Conservation (phyloP, 805 yeast species). For the Priceomyces castillae region DNA sequence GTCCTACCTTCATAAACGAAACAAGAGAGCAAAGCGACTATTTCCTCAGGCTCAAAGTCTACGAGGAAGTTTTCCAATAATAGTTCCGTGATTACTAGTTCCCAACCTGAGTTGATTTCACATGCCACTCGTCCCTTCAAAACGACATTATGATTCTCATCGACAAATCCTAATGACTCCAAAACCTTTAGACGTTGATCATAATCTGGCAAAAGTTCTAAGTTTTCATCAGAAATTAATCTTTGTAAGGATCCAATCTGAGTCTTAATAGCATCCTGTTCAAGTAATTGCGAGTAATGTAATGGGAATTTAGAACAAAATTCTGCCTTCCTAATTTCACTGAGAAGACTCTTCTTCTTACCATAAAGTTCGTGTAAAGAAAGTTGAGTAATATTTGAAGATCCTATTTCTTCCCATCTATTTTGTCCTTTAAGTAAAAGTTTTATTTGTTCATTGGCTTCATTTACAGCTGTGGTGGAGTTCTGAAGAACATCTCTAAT, state of each 20-base stretch:
- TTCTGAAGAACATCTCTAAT: constrained; percentile 37
- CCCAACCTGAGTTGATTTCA: constrained; percentile 90
- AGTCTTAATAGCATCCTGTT: constrained; percentile 43
- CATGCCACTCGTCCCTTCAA: constrained; percentile 93
- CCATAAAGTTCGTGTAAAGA: constrained; percentile 35
- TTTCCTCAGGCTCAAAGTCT: constrained; percentile 92
- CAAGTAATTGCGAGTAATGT: constrained; percentile 45
- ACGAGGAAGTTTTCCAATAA: constrained; percentile 89
- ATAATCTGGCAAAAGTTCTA: constrained; percentile 89
- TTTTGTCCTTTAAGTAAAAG: constrained; percentile 35
- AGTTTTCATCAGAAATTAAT: constrained; percentile 78
- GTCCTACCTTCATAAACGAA: constrained; percentile 89
- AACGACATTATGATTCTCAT: constrained; percentile 68
- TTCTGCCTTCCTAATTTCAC: constrained; percentile 27
- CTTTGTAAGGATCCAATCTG: constrained; percentile 57
- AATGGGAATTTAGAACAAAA: constrained; percentile 43
- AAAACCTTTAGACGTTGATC: constrained; percentile 83
- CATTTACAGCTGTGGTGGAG: constrained; percentile 31
- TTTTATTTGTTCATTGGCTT: constrained; percentile 34
- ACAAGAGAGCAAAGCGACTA: constrained; percentile 88
- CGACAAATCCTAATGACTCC: constrained; percentile 76
- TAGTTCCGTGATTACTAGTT: constrained; percentile 82
- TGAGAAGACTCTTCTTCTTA: constrained; percentile 34
- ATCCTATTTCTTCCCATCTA: constrained; percentile 44
- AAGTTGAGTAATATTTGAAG: constrained; percentile 31